Base-by-base conservation (phyloP, 2,329 filamentous ascomycete species). In the Paradendryphiella salina region DNA sequence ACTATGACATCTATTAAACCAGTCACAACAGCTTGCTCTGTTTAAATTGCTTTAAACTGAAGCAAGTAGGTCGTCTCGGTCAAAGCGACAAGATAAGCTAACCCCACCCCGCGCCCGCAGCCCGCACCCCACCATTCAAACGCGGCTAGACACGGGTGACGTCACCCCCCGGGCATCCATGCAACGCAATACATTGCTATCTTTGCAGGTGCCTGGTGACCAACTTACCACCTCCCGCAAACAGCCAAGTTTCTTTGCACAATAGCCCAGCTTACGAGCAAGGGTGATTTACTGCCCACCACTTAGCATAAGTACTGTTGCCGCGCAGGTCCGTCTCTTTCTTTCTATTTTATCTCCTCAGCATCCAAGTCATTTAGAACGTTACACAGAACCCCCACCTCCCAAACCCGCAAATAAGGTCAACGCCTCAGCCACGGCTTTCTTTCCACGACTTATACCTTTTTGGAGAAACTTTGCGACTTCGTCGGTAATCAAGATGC, bases 401-500 rank as follows among this genome's bases (percentile, higher is more conserved):
- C 3, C 11, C 8, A 36, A 20, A 3, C 26, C 18, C 28, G 38
- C 33, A 20, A 20, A 3, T 34, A 17, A 35, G 33, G 34, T 23
- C 48, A 42, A 51, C n/a, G 13, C 31, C 33, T 8, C 39, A 8
- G 8, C 23, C 10, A 48, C 23, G 37, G 14, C 52, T 47, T 40
- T 38, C 28, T 31, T 23, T 46, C 13, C 11, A 17, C n/a, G 42
- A 38, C 38, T 14, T n/a, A 11, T 8, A 4, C 14, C 20, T 17
- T 31, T 14, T 14, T 17, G 7, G 14, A 41, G 39, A 41, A 4
- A 17, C 3, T 41, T 20, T 15, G 4, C 39, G 13, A 41, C 14
- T 28, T 6, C 18, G 10, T 7, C 28, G n/a, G 7, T 4, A 35
- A 29, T 9, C 32, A 73, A 62, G 17, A 80, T 80, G 78, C 78